A percentile compares a stretch with the other conserved stretches of the same genome.
These are phyloP conservation scores for Mycena kentingensis DNA, from an alignment of 768 basidiomycete species.

Conservation along the genomic window DNA sequence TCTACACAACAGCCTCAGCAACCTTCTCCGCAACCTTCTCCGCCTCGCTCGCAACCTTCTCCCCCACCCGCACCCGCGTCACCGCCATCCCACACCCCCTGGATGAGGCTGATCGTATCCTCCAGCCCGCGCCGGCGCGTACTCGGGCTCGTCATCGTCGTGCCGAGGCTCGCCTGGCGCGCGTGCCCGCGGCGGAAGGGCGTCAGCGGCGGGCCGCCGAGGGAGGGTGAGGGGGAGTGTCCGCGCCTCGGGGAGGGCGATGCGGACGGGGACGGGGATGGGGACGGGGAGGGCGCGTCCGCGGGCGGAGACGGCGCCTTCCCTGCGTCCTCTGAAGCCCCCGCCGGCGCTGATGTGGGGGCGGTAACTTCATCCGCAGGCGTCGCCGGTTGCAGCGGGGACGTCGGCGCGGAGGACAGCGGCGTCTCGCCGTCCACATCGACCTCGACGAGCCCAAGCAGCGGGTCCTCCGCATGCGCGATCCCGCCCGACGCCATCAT, in stretches of 20 bases:
- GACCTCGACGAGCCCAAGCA: slow-evolving; percentile 22
- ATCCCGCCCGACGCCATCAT: slow-evolving; percentile 56
- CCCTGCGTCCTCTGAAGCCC: not conserved
- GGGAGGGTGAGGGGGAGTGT: not conserved
- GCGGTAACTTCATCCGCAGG: slow-evolving; percentile 35
- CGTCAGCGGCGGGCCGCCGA: slow-evolving; percentile 9
- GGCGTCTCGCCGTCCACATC: slow-evolving; percentile 47
- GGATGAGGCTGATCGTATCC: slow-evolving; percentile 92
- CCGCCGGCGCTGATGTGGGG: not conserved
- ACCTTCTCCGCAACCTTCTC: too few relatives aligned
- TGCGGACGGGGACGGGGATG: too few relatives aligned
- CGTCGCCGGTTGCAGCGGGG: slow-evolving; percentile 27
- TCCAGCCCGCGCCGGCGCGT: slow-evolving; percentile 89
- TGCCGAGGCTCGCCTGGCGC: slow-evolving; percentile 84
- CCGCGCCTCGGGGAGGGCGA: too few relatives aligned
- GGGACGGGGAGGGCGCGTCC: slow-evolving; percentile 8
- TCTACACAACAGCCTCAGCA: too few relatives aligned
- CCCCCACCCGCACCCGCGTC: slow-evolving; percentile 35
- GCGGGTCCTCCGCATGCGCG: too few relatives aligned
- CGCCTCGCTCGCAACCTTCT: slow-evolving; percentile 31
- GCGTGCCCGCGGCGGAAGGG: slow-evolving; percentile 74
- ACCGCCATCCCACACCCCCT: slow-evolving; percentile 88
- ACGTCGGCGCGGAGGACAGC: slow-evolving; percentile 43
- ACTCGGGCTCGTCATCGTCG: slow-evolving; percentile 94
- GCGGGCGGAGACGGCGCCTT: not conserved